Percentiles rank a stretch among this genome's conserved stretches.
Evolutionary conservation across 2,329 filamentous ascomycete species (phyloP).

Genomic region (Reticulascus tulasneorum): DNA sequence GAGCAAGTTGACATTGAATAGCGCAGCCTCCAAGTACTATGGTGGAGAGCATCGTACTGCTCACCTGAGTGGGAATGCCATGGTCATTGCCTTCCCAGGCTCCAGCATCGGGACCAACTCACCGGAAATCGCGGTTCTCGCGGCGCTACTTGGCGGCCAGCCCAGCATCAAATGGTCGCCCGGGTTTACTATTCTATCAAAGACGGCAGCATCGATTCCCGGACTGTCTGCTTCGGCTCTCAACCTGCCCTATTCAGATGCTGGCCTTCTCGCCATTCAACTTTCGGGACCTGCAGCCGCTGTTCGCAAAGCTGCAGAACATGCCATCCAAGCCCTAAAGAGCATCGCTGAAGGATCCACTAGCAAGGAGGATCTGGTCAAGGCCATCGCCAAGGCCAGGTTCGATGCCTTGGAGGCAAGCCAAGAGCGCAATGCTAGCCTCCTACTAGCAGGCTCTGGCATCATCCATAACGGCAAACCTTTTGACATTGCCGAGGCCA

Average conservation of each 20-base stretch:
- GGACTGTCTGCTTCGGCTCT: conserved; percentile 68
- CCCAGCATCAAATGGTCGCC: conserved; percentile 93
- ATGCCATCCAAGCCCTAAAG: conserved; percentile 78
- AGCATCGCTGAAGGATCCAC: conserved; percentile 71
- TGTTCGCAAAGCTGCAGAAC: conserved; percentile 70
- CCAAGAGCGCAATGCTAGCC: conserved; percentile 71
- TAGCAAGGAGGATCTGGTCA: conserved; percentile 80
- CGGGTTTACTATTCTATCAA: conserved; percentile 86
- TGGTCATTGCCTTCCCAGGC: conserved; percentile 91
- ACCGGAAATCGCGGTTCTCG: conserved; percentile 83
- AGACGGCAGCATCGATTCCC: conserved; percentile 65
- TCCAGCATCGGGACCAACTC: conserved; percentile 79
- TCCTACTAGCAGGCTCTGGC: conserved; percentile 80
- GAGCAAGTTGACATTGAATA: conserved; percentile 51
- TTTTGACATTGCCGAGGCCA: conserved; percentile 77
- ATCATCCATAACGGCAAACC: conserved; percentile 78
- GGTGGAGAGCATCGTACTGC: conserved; percentile 91
- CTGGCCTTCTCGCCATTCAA: conserved; percentile 82
- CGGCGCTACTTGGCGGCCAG: conserved; percentile 83
- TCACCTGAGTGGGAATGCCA: conserved; percentile 70
- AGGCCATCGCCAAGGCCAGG: conserved; percentile 89
- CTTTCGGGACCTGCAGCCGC: conserved; percentile 70
- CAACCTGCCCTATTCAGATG: conserved; percentile 87
- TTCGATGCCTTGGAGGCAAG: conserved; percentile 83
- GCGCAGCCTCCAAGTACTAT: conserved; percentile 75